phyloP scores from a whole-genome alignment of 2,329 filamentous ascomycete genomes.

The Talaromyces amestolkiae region DNA sequence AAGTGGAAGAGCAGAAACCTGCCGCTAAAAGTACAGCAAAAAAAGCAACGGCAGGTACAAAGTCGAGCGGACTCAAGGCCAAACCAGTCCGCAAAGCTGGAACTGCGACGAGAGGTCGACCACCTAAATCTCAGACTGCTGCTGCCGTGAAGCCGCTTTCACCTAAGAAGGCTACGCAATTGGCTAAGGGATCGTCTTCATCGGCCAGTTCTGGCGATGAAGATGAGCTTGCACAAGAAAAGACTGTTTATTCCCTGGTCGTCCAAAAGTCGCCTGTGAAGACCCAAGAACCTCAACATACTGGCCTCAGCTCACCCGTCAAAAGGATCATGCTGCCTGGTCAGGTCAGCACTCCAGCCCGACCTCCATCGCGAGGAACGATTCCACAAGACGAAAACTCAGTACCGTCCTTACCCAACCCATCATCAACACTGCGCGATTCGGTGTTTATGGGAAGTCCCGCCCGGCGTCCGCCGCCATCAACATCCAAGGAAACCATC shows the following conservation, averaged over 20 bases:
- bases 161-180: constrained; percentile 49
- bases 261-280: constrained; percentile 36
- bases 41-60: constrained; percentile 26
- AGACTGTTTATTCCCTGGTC: constrained; percentile 30
- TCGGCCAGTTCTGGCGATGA: constrained; percentile 43
- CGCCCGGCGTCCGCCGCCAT: constrained; percentile 44
- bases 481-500: constrained; percentile 44
- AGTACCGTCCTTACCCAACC: constrained; percentile 26
- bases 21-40: constrained; percentile 24
- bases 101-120: constrained; percentile 30
- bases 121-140: constrained; percentile 31
- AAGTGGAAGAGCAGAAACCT: constrained; percentile 18
- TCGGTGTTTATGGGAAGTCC: constrained; percentile 43
- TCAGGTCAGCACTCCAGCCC: constrained; percentile 19
- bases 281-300: constrained; percentile 22
- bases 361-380: constrained; percentile 26
- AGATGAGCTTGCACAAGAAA: constrained; percentile 42
- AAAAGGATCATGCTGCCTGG: constrained; percentile 39
- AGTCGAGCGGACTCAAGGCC: constrained; percentile 41
- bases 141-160: constrained; percentile 40
- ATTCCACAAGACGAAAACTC: constrained; percentile 31
- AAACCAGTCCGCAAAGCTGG: constrained; percentile 47
- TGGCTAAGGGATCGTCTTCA: constrained; percentile 39
- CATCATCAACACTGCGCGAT: constrained; percentile 33
- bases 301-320: constrained; percentile 35